Base-by-base conservation (phyloP, 495 filamentous ascomycete genomes). In the Trichocladium uniseriatum region DNA sequence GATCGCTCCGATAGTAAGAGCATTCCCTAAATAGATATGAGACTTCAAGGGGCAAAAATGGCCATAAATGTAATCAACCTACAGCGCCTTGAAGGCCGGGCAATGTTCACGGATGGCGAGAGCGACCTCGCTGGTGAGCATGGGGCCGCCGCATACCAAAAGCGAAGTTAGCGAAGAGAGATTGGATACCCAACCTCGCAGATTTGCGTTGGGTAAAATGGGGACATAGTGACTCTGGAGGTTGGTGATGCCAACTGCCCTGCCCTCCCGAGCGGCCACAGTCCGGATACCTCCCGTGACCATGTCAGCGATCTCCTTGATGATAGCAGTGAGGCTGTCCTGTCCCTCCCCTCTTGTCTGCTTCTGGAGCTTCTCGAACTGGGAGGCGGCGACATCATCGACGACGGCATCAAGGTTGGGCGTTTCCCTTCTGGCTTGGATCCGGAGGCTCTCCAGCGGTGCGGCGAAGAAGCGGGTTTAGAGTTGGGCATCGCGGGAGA, bases 21-120 rank as follows among this genome's bases (percentile, higher is more conserved):
- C 83, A 78, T 18, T 68, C 74, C 16, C 48, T 57, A n/a, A 8
- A 42, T 57, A 10, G 24, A 27, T 27, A 27, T 3, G 4, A 27
- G 8, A 27, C n/a, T n/a, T n/a, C n/a, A n/a, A n/a, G n/a, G n/a
- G n/a, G n/a, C n/a, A n/a, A n/a, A n/a, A n/a, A n/a, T n/a, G n/a
- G n/a, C n/a, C n/a, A n/a, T n/a, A n/a, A n/a, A n/a, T n/a, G n/a
- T n/a, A n/a, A n/a, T n/a, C 8, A 29, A 52, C 57, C 31, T 52
- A 61, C 59, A 90, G 56, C 27, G 75, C 68, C 36, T 76, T 69
- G 54, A 90, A 84, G 9, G 71, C 56, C 3, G 75, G 79, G 49
- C 84, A 90, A 55, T 76, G 67, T 32, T 69, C 51, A 14, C 65
- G 60, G 27, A 90, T 74, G n/a, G 75, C 68, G 8, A 60, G 59